Evolutionary conservation across 768 basidiomycete genomes (phyloP).

Genomic region (Phlegmacium glaucopus): DNA sequence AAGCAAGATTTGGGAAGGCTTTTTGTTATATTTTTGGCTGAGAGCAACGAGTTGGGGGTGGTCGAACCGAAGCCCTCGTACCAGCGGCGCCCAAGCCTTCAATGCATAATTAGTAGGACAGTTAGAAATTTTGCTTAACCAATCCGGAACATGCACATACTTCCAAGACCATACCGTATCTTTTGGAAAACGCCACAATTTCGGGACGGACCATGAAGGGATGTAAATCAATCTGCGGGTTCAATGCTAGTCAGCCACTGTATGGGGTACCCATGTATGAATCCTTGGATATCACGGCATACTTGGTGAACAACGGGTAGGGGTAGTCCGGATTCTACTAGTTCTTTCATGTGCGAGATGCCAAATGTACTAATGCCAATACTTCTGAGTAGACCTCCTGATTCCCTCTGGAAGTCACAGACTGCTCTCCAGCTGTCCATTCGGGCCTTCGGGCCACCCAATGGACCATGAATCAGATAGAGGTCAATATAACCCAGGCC

Average conservation of each 20-base stretch:
- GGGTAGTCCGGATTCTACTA: slow-evolving; percentile 38
- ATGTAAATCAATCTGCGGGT: slow-evolving; percentile 48
- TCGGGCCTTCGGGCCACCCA: slow-evolving; percentile 55
- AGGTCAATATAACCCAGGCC: slow-evolving; percentile 66
- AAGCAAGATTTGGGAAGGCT: slow-evolving; percentile 57
- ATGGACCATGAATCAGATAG: slow-evolving; percentile 68
- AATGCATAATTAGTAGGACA: not conserved
- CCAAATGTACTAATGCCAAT: slow-evolving; percentile 68
- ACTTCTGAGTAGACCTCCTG: slow-evolving; percentile 48
- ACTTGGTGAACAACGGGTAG: slow-evolving; percentile 65
- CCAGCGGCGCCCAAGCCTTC: slow-evolving; percentile 74
- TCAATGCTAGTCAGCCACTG: too few species aligned
- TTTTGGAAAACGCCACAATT: slow-evolving; percentile 56
- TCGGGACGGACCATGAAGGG: slow-evolving; percentile 69
- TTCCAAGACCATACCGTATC: slow-evolving; percentile 59
- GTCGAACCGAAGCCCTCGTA: slow-evolving; percentile 60
- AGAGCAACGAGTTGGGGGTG: slow-evolving; percentile 45
- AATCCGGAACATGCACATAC: slow-evolving; percentile 29
- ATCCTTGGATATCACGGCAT: slow-evolving; percentile 6
- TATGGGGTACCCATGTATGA: slow-evolving; percentile 4
- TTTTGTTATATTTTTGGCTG: slow-evolving; percentile 54
- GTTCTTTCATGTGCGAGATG: slow-evolving; percentile 55
- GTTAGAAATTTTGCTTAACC: not conserved
- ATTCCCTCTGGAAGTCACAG: slow-evolving; percentile 55
- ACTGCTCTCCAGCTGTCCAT: slow-evolving; percentile 65